Conservation (phyloP, 208 protist species). For the Phytomonas serpens region DNA sequence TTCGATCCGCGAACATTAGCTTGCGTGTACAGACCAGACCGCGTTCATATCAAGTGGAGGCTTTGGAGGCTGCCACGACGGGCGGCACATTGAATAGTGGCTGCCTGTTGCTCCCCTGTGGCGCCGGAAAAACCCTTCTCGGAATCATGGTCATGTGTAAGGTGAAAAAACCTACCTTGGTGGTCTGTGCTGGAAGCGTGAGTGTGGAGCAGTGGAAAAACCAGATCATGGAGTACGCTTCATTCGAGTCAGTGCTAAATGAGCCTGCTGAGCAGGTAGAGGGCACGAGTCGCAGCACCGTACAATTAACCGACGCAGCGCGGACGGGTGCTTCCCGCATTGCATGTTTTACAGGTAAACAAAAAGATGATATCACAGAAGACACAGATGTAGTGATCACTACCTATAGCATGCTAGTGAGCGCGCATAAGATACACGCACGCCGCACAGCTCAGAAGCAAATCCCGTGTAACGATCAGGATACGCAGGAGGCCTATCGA, state of each 20-base stretch:
- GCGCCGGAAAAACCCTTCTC: conserved; percentile 99
- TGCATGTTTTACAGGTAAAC: conserved; percentile 88
- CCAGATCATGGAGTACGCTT: conserved; percentile 92
- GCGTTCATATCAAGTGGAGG: conserved; percentile 75
- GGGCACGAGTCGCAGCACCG: not conserved
- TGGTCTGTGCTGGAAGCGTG: conserved; percentile 93
- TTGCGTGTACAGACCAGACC: conserved; percentile 69
- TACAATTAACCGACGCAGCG: not conserved
- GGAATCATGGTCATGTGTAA: conserved; percentile 96
- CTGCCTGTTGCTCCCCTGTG: conserved; percentile 99
- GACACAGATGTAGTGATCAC: conserved; percentile 94
- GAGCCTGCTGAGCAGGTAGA: not conserved
- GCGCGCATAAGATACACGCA: conserved; percentile 44
- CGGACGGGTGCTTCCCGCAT: conserved; percentile 63
- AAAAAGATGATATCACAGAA: conserved; percentile 86
- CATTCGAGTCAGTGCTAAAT: conserved; percentile 28
- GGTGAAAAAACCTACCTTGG: conserved; percentile 92
- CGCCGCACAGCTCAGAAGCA: conserved; percentile 19
- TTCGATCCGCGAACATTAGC: conserved; percentile 50
- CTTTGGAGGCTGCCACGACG: conserved; percentile 54
- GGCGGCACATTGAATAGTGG: conserved; percentile 82
- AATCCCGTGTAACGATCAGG: not conserved
- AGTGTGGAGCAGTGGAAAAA: conserved; percentile 96
- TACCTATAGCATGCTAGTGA: conserved; percentile 98
- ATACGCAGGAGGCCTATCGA: not conserved